phyloP scores from a whole-genome alignment of 73 alveolate genomes.

The Diophrys appendiculata region DNA sequence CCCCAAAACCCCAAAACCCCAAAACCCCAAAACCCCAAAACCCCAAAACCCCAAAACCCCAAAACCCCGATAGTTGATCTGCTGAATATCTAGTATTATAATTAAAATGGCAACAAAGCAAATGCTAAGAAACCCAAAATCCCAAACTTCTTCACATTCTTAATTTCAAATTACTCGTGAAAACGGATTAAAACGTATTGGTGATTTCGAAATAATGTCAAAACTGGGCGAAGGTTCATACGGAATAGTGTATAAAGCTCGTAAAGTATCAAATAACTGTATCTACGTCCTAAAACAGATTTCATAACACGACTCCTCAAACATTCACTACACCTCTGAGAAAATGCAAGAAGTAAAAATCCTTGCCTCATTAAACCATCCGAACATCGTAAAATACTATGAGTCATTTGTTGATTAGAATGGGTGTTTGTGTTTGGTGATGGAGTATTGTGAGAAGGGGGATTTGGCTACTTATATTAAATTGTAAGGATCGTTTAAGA shows the following conservation, averaged over 20 bases:
- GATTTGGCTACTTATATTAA: conserved; percentile 66
- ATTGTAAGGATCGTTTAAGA: not conserved
- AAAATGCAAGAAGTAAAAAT: conserved; percentile 81
- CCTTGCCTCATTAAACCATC: conserved; percentile 62
- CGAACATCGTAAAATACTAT: conserved; percentile 72
- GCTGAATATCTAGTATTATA: too few relatives aligned
- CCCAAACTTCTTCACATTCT: conserved; percentile 68
- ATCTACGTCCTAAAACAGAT: not conserved
- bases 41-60: too few relatives aligned
- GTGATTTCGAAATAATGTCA: conserved; percentile 81
- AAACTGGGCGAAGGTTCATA: conserved; percentile 95
- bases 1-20: too few relatives aligned
- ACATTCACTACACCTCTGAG: conserved; percentile 19
- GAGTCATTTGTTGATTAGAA: conserved; percentile 70
- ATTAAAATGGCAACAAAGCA: too few relatives aligned
- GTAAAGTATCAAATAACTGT: not conserved
- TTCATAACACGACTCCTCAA: not conserved
- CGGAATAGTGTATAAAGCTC: conserved; percentile 88
- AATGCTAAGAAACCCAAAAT: too few relatives aligned
- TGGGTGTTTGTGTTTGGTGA: conserved; percentile 65
- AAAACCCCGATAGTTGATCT: too few relatives aligned
- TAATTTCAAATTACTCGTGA: too few relatives aligned
- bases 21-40: too few relatives aligned
- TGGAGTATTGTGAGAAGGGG: conserved; percentile 87
- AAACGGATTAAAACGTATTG: too few relatives aligned